Evolutionary conservation across 805 yeast genomes (phyloP).

Genomic region (Sugiyamaella boreocaroliniensis): DNA sequence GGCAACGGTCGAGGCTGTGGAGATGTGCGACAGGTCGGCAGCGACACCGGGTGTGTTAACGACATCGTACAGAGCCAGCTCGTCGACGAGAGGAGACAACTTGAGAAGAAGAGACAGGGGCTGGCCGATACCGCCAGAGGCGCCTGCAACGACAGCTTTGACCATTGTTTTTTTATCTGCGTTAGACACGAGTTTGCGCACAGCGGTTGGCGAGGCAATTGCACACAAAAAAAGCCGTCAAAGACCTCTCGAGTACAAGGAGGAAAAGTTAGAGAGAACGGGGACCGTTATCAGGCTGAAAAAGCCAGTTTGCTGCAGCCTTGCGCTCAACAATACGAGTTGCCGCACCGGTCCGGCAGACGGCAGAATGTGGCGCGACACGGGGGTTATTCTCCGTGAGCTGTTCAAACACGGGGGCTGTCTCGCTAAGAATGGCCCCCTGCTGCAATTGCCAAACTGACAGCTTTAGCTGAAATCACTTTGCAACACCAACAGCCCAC

Average conservation of each 20-base stretch:
- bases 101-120: slow-evolving; percentile 78
- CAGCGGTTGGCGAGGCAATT: not conserved
- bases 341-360: not conserved
- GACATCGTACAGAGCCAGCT: slow-evolving; percentile 76
- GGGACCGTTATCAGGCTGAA: slow-evolving; percentile 1
- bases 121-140: slow-evolving; percentile 94
- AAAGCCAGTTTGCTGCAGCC: slow-evolving; percentile 1
- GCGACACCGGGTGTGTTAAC: slow-evolving; percentile 83
- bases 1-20: slow-evolving; percentile 54
- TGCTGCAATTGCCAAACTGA: not conserved
- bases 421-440: not conserved
- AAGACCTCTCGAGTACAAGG: not conserved
- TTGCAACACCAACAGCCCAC: not conserved
- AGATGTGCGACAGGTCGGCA: slow-evolving; percentile 79
- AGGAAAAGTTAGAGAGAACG: not conserved
- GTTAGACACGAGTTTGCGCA: not conserved
- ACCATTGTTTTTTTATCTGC: slow-evolving; percentile 15
- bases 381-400: not conserved
- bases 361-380: not conserved
- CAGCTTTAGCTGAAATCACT: not conserved
- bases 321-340: not conserved
- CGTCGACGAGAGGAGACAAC: slow-evolving; percentile 53
- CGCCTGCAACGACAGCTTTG: slow-evolving; percentile 61
- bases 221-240: not conserved
- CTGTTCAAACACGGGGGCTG: no score